Evolutionary conservation across 257 asterid genomes (phyloP).

Genomic region (Petunia secreta): DNA sequence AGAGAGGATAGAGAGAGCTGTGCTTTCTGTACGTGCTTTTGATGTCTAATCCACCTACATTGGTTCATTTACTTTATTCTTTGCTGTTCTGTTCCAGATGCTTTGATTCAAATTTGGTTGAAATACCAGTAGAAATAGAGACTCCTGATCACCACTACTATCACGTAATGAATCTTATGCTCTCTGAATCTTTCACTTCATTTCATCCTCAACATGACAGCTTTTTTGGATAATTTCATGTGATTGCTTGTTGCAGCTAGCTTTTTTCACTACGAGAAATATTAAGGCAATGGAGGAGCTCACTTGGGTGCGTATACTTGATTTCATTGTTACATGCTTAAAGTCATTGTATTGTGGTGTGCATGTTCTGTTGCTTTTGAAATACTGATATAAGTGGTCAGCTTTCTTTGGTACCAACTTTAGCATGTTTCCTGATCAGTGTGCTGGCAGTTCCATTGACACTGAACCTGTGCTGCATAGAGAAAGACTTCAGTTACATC

Average conservation of each 20-base stretch:
- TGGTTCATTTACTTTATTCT: conserved; percentile 10
- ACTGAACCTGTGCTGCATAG: background rate
- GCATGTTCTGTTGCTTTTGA: conserved; percentile 19
- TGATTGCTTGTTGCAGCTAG: conserved; percentile 62
- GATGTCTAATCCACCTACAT: conserved; percentile 6
- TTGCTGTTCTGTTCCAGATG: conserved; percentile 52
- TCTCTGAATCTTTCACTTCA: conserved; percentile 21
- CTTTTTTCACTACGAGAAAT: conserved; percentile 80
- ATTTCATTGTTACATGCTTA: background rate
- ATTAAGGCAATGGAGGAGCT: conserved; percentile 93
- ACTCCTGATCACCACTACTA: conserved; percentile 87
- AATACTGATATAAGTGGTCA: background rate
- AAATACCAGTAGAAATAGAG: conserved; percentile 91
- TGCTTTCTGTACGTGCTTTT: conserved; percentile 1
- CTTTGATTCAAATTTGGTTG: conserved; percentile 77
- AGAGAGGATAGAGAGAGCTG: background rate
- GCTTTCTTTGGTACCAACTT: background rate
- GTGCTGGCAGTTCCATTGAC: background rate
- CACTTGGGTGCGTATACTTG: conserved; percentile 74
- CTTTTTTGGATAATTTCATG: background rate
- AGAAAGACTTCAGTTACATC: background rate
- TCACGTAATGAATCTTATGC: conserved; percentile 56
- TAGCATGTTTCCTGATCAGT: conserved; percentile 4
- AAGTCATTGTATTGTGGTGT: background rate
- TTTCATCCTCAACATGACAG: conserved; percentile 22